A percentile compares a stretch with the other conserved stretches of the same genome.
These are phyloP conservation scores for Coemansia sp. DNA, from an alignment of 371 early-diverging fungal genomes.

Conservation along the genomic window DNA sequence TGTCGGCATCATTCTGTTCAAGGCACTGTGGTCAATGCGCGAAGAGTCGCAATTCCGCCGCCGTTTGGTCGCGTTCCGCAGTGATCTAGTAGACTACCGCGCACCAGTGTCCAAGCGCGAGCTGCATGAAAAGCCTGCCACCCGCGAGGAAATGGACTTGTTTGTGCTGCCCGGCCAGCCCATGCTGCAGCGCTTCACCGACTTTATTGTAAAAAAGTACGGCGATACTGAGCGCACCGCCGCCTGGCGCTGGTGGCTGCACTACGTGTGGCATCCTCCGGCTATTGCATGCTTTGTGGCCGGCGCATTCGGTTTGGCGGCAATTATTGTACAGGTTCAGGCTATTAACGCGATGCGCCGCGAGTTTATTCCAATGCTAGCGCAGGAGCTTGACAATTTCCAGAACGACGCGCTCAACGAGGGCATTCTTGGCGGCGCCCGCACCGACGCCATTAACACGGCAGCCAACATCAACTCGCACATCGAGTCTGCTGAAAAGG, in stretches of 20 bases:
- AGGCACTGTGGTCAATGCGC: slow-evolving; percentile 5
- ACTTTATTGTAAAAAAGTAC: slow-evolving; percentile 6
- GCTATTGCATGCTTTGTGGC: slow-evolving; percentile 42
- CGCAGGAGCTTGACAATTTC: slow-evolving; percentile 19
- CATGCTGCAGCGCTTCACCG: slow-evolving; percentile 13
- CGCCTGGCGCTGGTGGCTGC: slow-evolving; percentile 43
- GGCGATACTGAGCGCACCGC: slow-evolving; percentile 23
- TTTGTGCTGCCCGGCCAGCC: slow-evolving; percentile 34
- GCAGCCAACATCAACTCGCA: slow-evolving; percentile 31
- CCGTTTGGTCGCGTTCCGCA: slow-evolving; percentile 32
- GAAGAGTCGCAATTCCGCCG: slow-evolving; percentile 3
- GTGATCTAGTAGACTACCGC: slow-evolving; percentile 22
- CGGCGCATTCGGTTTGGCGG: slow-evolving; percentile 29
- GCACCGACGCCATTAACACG: slow-evolving; percentile 23
- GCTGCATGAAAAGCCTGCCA: slow-evolving; percentile 14
- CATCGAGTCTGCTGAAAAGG: slow-evolving; percentile 11
- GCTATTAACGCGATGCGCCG: slow-evolving; percentile 33
- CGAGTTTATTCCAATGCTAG: slow-evolving; percentile 33
- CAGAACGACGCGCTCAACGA: slow-evolving; percentile 19
- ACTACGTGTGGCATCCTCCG: slow-evolving; percentile 40
- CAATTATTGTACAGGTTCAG: slow-evolving; percentile 20
- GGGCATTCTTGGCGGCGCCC: slow-evolving; percentile 17
- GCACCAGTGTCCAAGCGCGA: slow-evolving; percentile 10
- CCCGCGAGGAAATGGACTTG: slow-evolving; percentile 37
- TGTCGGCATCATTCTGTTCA: not conserved